phyloP scores from a whole-genome alignment of 305 asterid species.

The Euphrasia arctica region DNA sequence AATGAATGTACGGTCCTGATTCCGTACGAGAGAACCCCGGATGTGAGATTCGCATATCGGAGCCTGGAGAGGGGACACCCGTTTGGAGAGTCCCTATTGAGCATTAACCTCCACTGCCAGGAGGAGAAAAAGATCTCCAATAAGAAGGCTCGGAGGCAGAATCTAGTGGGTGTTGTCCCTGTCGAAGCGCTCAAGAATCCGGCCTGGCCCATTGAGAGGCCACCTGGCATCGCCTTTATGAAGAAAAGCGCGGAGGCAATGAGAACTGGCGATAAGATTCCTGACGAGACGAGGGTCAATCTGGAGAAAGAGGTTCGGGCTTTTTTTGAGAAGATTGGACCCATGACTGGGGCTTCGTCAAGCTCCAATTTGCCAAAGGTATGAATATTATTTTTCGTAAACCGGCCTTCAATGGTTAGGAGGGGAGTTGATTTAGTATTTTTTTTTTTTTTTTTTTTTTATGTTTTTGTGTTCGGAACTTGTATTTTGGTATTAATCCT shows the following conservation, averaged over 20 bases:
- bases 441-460: slow-evolving; percentile 8
- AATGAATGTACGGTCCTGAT: slow-evolving; percentile 38
- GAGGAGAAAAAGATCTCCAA: slow-evolving; percentile 21
- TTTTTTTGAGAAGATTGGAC: slow-evolving; percentile 51
- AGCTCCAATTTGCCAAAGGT: slow-evolving; percentile 17
- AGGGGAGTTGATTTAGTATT: slow-evolving; percentile 14
- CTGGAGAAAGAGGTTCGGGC: slow-evolving; percentile 66
- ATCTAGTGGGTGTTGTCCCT: slow-evolving; percentile 23
- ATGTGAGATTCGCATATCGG: slow-evolving; percentile 50
- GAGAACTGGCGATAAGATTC: slow-evolving; percentile 60
- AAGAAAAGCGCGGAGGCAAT: slow-evolving; percentile 74
- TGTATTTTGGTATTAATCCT: slow-evolving; percentile 25
- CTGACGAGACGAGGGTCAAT: slow-evolving; percentile 54
- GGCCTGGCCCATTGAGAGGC: slow-evolving; percentile 26
- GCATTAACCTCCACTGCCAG: slow-evolving; percentile 35
- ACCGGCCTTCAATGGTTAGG: not conserved
- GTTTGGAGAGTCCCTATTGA: slow-evolving; percentile 50
- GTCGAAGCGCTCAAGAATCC: slow-evolving; percentile 22
- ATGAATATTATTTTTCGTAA: too few relatives aligned
- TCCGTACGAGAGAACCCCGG: slow-evolving; percentile 45
- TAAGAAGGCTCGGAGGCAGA: slow-evolving; percentile 19
- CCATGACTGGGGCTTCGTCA: slow-evolving; percentile 30
- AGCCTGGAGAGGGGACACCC: slow-evolving; percentile 52
- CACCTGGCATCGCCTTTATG: slow-evolving; percentile 48
- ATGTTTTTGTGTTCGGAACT: slow-evolving; percentile 10